Conservation (phyloP, 164 flowering plant genomes). For the Vitis rotundifolia region DNA sequence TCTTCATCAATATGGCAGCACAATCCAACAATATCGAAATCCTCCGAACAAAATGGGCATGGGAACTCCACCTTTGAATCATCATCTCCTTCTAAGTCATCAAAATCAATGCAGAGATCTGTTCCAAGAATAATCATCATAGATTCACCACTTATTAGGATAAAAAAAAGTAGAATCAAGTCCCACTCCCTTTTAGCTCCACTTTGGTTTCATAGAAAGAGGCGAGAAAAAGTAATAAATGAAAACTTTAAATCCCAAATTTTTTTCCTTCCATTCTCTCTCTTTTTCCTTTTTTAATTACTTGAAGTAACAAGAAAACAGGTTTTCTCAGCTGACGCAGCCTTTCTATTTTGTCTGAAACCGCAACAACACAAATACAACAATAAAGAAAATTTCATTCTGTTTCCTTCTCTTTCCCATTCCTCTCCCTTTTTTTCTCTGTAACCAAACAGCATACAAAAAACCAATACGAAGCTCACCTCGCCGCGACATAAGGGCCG, state of each 20-base stretch:
- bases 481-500: conserved; percentile 16
- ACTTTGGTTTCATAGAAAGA: no score
- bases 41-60: conserved; percentile 56
- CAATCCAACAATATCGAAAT: conserved; percentile 51
- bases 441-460: not conserved
- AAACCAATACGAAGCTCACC: conserved; percentile 18
- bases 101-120: conserved; percentile 33
- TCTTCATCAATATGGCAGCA: conserved; percentile 53
- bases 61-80: conserved; percentile 33
- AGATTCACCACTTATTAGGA: not conserved
- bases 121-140: conserved; percentile 4
- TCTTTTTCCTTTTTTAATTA: no score
- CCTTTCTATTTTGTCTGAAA: no score
- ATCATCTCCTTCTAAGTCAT: conserved; percentile 38
- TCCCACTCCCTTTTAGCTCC: no score
- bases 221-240: no score
- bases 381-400: not conserved
- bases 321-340: no score
- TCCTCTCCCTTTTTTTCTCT: not conserved
- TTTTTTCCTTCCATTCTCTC: no score
- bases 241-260: no score
- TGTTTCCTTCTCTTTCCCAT: no score
- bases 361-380: not conserved
- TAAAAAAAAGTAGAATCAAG: not conserved
- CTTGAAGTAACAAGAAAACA: no score